Percentiles rank a stretch among this genome's conserved stretches.
Evolutionary conservation across 2,329 filamentous ascomycete species (phyloP).

Genomic region (Colletotrichum costaricense): DNA sequence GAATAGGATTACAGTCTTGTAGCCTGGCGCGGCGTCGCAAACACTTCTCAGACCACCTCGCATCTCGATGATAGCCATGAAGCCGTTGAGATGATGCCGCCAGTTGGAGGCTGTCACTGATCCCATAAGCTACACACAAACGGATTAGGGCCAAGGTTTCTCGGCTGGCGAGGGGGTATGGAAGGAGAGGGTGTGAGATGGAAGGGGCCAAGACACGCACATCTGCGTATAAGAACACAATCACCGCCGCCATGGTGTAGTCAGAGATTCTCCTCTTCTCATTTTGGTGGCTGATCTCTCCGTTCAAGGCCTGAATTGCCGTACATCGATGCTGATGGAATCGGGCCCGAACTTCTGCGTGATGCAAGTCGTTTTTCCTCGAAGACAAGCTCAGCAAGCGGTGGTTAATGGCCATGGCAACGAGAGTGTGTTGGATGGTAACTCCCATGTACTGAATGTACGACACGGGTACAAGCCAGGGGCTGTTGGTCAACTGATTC

Average conservation of each 20-base stretch:
- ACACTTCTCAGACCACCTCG: conserved; percentile 25
- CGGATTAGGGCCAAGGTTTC: not conserved
- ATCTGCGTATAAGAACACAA: conserved; percentile 27
- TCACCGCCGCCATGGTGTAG: conserved; percentile 5
- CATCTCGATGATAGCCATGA: conserved; percentile 18
- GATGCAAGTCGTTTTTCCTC: conserved; percentile 26
- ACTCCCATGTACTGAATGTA: conserved; percentile 7
- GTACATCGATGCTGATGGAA: conserved; percentile 46
- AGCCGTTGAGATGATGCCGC: conserved; percentile 47
- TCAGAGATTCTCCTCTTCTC: conserved; percentile 33
- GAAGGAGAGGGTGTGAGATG: not conserved
- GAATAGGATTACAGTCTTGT: not conserved
- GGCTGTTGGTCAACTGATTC: conserved; percentile 19
- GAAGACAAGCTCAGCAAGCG: conserved; percentile 41
- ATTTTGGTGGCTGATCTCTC: conserved; percentile 36
- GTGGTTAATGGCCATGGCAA: conserved; percentile 48
- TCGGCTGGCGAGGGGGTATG: not conserved
- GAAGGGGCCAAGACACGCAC: not conserved
- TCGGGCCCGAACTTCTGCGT: conserved; percentile 37
- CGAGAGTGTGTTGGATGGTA: conserved; percentile 30
- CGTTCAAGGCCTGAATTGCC: conserved; percentile 45
- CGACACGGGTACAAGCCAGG: conserved; percentile 11
- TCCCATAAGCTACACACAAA: conserved; percentile 33
- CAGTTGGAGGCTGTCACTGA: conserved; percentile 46
- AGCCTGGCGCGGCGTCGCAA: not conserved